Evolutionary conservation across 495 filamentous ascomycete genomes (phyloP).

Genomic region (Umbilicaria muhlenbergii): DNA sequence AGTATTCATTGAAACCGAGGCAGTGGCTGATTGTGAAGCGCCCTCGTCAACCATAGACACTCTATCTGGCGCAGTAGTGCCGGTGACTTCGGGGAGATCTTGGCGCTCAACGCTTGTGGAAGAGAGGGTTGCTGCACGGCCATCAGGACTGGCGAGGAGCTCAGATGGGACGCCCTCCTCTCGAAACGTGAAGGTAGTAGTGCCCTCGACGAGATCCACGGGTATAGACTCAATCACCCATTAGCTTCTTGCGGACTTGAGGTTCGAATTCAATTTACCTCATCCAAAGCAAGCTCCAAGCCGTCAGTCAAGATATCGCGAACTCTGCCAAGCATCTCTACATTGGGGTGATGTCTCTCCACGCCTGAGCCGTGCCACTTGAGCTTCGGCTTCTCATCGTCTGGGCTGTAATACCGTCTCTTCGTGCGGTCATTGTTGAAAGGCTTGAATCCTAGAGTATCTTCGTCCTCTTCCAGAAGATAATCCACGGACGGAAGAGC

Average conservation of each 20-base stretch:
- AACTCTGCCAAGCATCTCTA: constrained; percentile 58
- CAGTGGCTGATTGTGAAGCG: constrained; percentile 30
- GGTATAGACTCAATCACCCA: constrained; percentile 24
- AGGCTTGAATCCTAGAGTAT: constrained; percentile 60
- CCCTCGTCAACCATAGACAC: constrained; percentile 17
- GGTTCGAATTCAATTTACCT: constrained; percentile 20
- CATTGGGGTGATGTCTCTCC: constrained; percentile 43
- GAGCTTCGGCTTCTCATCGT: constrained; percentile 32
- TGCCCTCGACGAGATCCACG: constrained; percentile 28
- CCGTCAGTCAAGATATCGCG: constrained; percentile 53
- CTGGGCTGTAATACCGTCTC: constrained; percentile 30
- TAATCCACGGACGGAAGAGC: constrained; percentile 45
- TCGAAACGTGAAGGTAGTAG: constrained; percentile 36
- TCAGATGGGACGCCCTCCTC: constrained; percentile 38
- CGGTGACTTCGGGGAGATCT: constrained; percentile 24
- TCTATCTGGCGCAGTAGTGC: constrained; percentile 15
- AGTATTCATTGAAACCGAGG: constrained; percentile 27
- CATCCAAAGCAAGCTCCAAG: constrained; percentile 37
- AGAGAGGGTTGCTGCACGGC: constrained; percentile 22
- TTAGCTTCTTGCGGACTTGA: not conserved
- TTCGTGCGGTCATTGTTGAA: constrained; percentile 35
- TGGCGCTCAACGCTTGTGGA: constrained; percentile 28
- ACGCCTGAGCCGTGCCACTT: constrained; percentile 37
- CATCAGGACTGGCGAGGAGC: constrained; percentile 28
- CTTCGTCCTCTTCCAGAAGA: constrained; percentile 62